These are phyloP conservation scores for Sarocladium brachiariae DNA, from an alignment of 2,329 filamentous ascomycete genomes.

Conservation along the genomic window DNA sequence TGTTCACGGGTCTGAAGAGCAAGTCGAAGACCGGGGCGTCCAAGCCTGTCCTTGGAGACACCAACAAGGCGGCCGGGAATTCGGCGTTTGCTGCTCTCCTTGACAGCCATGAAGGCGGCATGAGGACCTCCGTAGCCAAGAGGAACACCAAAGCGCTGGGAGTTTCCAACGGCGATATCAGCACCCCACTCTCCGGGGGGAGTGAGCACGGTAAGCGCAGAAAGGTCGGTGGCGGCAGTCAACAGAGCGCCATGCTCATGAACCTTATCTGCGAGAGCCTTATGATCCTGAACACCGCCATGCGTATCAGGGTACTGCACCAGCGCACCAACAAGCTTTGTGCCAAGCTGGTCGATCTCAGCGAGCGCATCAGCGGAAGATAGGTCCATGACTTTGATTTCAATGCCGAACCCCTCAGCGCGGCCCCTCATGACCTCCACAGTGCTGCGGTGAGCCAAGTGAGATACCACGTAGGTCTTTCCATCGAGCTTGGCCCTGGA, in stretches of 20 bases:
- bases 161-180: constrained; percentile 89
- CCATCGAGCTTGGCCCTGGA: constrained; percentile 65
- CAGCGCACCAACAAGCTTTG: constrained; percentile 80
- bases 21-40: constrained; percentile 72
- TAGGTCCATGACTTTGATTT: constrained; percentile 66
- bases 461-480: constrained; percentile 80
- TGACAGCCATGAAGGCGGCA: constrained; percentile 90
- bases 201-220: constrained; percentile 79
- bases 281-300: constrained; percentile 72
- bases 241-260: constrained; percentile 74
- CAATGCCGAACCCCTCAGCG: constrained; percentile 86
- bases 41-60: constrained; percentile 83
- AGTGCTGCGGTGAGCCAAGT: constrained; percentile 78
- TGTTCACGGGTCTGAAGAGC: constrained; percentile 68
- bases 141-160: constrained; percentile 86
- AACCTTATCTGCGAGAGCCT: constrained; percentile 64
- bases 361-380: constrained; percentile 50
- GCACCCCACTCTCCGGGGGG: constrained; percentile 92
- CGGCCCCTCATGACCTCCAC: constrained; percentile 76
- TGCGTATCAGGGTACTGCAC: constrained; percentile 94
- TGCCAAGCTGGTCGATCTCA: constrained; percentile 64
- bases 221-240: constrained; percentile 80
- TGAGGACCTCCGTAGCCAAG: constrained; percentile 93
- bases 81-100: constrained; percentile 88
- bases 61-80: constrained; percentile 88